Base-by-base conservation (phyloP, 139 green algal species). In the Tetraselmis striata region DNA sequence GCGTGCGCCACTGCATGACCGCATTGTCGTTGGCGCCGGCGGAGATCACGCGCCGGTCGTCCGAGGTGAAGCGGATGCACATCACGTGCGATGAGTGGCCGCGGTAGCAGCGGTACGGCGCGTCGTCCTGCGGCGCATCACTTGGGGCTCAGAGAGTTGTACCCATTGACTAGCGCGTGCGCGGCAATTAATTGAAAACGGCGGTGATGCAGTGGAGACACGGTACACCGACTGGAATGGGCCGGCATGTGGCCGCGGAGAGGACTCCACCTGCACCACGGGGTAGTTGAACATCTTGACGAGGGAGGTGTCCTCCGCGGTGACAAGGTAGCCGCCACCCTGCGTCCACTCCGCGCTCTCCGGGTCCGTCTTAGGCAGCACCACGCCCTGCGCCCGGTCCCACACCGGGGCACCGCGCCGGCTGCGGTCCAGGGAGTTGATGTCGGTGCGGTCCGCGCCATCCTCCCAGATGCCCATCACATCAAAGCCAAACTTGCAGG, bases 261-360 rank as follows among this genome's bases (percentile, higher is more conserved):
- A n/a, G n/a, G n/a, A n/a, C n/a, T n/a, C 45, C 18, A 67, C 45
- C 45, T 80, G 84, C 28, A 93, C 85, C 28, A 89, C 85, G 2
- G 89, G 89, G 83, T 88, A 91, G 84, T 90, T 91, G 85, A 93
- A 91, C 26, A 93, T 83, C 29, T 87, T 87, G 58, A 93, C 84
- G 29, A 77, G 81, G 18, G 87, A 88, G 58, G 88, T 89, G 83
- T 93, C 87, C 26, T 93, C 89, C 1, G 82, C 89, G 1, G 89
- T 90, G 1, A 85, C 85, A 2, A 93, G 79, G 83, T 87, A 90
- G 27, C 89, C 83, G 23, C 76, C 80, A 25, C 86, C 83, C 29
- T 78, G 83, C 45, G 90, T 82, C 30, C 84, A 83, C 31, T 91
- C 87, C 1, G 86, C 83, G 29, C 80, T 85, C 59, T 89, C 85